Conservation (phyloP, 129 eudicot genomes). For the Escallonia rubra region DNA sequence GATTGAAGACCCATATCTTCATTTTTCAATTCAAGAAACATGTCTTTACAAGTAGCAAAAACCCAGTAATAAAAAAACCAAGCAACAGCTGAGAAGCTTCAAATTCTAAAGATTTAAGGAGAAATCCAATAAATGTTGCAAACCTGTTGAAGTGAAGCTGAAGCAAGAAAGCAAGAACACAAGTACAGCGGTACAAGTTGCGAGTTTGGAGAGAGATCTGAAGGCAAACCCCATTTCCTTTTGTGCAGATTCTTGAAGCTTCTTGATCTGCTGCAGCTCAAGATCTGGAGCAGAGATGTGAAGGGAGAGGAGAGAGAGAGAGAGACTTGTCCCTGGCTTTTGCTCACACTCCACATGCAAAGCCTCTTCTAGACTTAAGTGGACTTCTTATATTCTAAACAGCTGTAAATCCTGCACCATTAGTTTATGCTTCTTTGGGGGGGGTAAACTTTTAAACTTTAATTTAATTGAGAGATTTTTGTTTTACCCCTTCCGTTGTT, state of each 20-base stretch:
- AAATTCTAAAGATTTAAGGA: not conserved
- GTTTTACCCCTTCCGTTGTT: not conserved
- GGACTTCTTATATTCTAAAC: not conserved
- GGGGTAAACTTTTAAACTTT: not conserved
- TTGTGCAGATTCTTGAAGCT: slow-evolving; percentile 23
- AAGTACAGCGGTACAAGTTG: slow-evolving; percentile 27
- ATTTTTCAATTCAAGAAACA: slow-evolving; percentile 4
- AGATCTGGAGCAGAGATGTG: slow-evolving; percentile 19
- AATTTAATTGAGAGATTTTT: not conserved
- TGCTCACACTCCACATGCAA: not conserved
- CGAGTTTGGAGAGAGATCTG: slow-evolving; percentile 40
- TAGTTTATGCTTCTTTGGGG: not conserved
- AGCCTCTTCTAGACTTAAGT: slow-evolving; percentile 19
- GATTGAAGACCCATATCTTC: not conserved
- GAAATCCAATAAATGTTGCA: not conserved
- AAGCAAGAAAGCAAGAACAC: slow-evolving; percentile 49
- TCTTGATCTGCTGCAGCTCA: slow-evolving; percentile 20
- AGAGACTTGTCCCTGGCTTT: slow-evolving; percentile 2
- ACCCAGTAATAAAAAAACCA: slow-evolving; percentile 16
- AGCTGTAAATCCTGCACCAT: not conserved
- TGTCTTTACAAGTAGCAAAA: not conserved
- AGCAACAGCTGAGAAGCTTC: slow-evolving; percentile 6
- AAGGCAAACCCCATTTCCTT: slow-evolving; percentile 41
- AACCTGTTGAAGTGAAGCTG: slow-evolving; percentile 71
- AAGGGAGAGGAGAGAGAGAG: slow-evolving; percentile 12